Evolutionary conservation across 23 red algal species (phyloP), one percentile per base, ranked within the genome.

Genomic region (Gracilaria domingensis): DNA sequence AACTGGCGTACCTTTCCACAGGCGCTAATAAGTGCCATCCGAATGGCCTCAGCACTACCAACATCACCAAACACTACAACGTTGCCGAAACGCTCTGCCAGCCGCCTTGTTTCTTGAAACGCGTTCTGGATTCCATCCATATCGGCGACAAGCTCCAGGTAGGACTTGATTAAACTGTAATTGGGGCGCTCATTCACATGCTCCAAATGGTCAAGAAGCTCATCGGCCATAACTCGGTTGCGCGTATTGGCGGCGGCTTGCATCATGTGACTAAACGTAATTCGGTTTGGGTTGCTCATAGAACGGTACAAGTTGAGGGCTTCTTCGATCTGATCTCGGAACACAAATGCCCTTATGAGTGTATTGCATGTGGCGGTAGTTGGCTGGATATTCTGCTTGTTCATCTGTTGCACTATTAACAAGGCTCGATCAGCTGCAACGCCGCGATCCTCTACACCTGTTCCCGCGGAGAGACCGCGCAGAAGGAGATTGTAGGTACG

Each of bases 221-320:
- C 39, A 30, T 75, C 35, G 28, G 88, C 88, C 61, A 92, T 40
- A 26, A 51, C n/a, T 36, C 44, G 30, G 47, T 92, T 77, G 13
- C 28, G 44, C 35, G 79, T 73, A 71, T 92, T 92, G 14, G 76
- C 88, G 14, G 88, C 88, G 30, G 72, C 88, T 23, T 75, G 65
- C 88, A 92, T 92, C 39, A 92, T 39, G 51, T 92, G 76, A 69
- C 66, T 83, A 54, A 92, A 83, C 5, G 88, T 92, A 21, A 92
- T 92, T 66, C 66, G 77, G 42, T 92, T 83, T 8, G 79, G 79
- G 28, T 30, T 53, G 37, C 11, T 11, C 88, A 92, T 92, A 6
- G 32, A 17, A 36, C 65, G 76, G 79, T 83, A 92, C 76, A 92
- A n/a, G 21, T 92, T 61, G 29, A 92, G 49, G 17, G 88, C 88